phyloP scores from a whole-genome alignment of 257 asterid genomes.

The Ballota nigra region DNA sequence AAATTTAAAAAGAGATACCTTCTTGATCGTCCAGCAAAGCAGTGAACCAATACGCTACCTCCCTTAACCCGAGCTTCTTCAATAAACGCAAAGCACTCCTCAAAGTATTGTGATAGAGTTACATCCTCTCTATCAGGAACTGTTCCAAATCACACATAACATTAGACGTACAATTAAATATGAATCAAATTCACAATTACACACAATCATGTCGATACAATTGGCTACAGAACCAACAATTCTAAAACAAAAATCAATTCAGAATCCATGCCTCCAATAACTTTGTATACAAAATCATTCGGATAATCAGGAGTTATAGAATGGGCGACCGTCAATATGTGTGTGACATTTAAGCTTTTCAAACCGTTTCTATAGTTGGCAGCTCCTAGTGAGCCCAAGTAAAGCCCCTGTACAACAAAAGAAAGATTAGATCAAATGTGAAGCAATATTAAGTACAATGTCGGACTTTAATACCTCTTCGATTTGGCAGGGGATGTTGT shows the following conservation, averaged over 20 bases:
- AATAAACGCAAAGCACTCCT: constrained; percentile 75
- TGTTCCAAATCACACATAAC: constrained; percentile 37
- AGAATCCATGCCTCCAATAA: constrained; percentile 42
- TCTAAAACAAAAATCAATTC: neutral
- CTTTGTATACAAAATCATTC: constrained; percentile 68
- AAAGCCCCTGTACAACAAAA: constrained; percentile 64
- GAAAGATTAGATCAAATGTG: neutral
- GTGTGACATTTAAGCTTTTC: constrained; percentile 66
- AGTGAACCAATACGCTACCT: constrained; percentile 80
- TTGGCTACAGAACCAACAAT: neutral
- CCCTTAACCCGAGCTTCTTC: constrained; percentile 68
- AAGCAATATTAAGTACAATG: neutral
- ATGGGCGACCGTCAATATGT: constrained; percentile 63
- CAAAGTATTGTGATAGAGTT: constrained; percentile 49
- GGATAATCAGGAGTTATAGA: constrained; percentile 49
- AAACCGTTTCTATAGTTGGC: constrained; percentile 56
- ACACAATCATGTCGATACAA: neutral
- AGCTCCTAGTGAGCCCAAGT: constrained; percentile 88
- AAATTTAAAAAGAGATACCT: constrained; percentile 43
- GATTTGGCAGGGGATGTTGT: constrained; percentile 63
- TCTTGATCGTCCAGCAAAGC: constrained; percentile 86
- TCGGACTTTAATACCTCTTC: constrained; percentile 60
- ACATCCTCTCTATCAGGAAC: constrained; percentile 62
- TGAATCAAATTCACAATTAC: neutral
- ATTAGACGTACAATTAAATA: neutral